These are phyloP conservation scores for Aspergillus incahuasiensis DNA, from an alignment of 495 filamentous ascomycete species.

Conservation along the genomic window DNA sequence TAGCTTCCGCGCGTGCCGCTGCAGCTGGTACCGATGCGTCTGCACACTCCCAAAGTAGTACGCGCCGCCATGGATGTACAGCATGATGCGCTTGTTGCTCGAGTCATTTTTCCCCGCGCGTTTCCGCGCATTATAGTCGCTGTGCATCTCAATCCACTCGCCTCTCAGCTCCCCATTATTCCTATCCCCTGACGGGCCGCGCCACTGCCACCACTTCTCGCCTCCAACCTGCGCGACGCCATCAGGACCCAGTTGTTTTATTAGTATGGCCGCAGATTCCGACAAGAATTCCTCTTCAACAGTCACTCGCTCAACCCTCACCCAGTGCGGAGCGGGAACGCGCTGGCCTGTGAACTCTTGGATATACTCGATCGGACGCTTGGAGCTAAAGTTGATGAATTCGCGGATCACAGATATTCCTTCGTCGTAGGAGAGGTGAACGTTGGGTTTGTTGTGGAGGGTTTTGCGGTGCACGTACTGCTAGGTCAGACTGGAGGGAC, in stretches of 20 bases:
- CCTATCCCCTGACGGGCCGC: constrained; percentile 46
- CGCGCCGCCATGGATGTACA: constrained; percentile 86
- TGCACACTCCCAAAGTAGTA: constrained; percentile 90
- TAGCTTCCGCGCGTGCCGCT: constrained; percentile 89
- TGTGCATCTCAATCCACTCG: constrained; percentile 95
- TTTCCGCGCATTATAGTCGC: constrained; percentile 69
- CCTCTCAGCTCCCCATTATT: constrained; percentile 52
- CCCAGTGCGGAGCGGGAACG: constrained; percentile 87
- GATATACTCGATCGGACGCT: constrained; percentile 86
- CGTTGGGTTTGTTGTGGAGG: constrained; percentile 69
- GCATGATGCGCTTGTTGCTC: constrained; percentile 70
- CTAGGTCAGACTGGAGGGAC: background rate
- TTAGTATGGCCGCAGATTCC: constrained; percentile 57
- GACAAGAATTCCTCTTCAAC: constrained; percentile 59
- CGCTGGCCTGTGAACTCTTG: constrained; percentile 86
- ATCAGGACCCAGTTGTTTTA: constrained; percentile 66
- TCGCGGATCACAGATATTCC: constrained; percentile 83
- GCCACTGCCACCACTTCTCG: constrained; percentile 92
- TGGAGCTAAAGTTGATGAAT: constrained; percentile 76
- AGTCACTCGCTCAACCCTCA: constrained; percentile 67
- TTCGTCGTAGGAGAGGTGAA: constrained; percentile 88
- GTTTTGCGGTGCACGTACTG: constrained; percentile 80
- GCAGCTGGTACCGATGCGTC: constrained; percentile 93
- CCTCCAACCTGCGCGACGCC: constrained; percentile 75
- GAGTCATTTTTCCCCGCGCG: constrained; percentile 26